phyloP scores from a whole-genome alignment of 139 green algal genomes.

The Coccomyxa sp. region DNA sequence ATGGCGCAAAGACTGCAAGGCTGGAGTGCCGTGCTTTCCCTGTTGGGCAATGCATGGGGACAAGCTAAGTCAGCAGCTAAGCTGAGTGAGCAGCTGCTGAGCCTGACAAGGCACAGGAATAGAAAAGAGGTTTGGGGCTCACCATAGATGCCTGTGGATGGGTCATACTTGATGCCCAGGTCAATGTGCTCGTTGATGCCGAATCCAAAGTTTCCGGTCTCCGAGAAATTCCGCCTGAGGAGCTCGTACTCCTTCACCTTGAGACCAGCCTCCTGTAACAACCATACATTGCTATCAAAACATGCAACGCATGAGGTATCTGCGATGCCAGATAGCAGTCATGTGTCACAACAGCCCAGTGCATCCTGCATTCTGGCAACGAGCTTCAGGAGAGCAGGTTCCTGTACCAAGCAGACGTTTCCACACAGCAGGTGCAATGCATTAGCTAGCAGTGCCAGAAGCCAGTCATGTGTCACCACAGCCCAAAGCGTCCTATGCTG shows the following conservation, averaged over 20 bases:
- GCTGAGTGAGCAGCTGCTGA: no score
- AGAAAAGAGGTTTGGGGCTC: constrained; percentile 18
- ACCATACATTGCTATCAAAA: no score
- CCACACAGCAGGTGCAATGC: no score
- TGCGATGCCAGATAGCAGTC: neutral
- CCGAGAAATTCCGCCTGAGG: constrained; percentile 93
- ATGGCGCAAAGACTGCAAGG: no score
- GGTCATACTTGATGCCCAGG: constrained; percentile 99
- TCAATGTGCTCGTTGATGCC: constrained; percentile 99
- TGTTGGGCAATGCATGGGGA: no score
- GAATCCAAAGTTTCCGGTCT: constrained; percentile 95
- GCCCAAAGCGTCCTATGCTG: neutral
- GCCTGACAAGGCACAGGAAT: neutral
- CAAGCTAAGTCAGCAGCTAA: no score
- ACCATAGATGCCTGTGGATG: constrained; percentile 99
- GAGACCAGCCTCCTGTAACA: constrained; percentile 96
- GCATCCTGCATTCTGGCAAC: neutral
- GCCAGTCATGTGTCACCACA: no score
- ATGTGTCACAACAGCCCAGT: neutral
- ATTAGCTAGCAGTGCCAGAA: neutral
- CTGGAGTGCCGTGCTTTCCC: no score
- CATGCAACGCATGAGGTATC: neutral
- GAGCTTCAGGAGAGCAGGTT: no score
- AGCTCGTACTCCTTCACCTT: constrained; percentile 99
- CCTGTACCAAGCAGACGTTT: no score